Evolutionary conservation across 148 eudicot species (phyloP).

Genomic region (Dianthus caryophyllus): DNA sequence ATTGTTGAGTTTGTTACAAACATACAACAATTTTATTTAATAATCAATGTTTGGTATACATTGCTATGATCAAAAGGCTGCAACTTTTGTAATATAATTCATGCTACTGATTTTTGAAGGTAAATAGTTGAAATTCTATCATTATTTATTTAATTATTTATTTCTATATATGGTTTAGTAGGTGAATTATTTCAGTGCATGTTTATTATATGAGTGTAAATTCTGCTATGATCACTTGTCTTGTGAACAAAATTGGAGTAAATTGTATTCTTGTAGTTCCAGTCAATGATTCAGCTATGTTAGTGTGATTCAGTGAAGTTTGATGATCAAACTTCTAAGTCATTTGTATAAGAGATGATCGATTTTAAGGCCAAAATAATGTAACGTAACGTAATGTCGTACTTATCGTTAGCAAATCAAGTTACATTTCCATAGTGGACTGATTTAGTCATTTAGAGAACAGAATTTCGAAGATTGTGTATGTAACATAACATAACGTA

Average conservation of each 20-base stretch:
- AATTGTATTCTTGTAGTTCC: constrained; percentile 7
- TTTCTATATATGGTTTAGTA: neutral
- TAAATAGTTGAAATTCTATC: constrained; percentile 8
- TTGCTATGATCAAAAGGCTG: neutral
- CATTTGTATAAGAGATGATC: too few relatives aligned
- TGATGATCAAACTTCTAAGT: neutral
- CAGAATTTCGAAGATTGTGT: too few relatives aligned
- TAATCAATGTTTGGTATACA: too few relatives aligned
- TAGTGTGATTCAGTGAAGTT: neutral
- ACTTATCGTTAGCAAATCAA: too few relatives aligned
- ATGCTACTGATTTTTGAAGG: neutral
- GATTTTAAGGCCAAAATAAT: too few relatives aligned
- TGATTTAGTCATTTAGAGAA: too few relatives aligned
- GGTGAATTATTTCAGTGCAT: constrained; percentile 5
- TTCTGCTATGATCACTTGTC: constrained; percentile 2
- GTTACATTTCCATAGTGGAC: too few relatives aligned
- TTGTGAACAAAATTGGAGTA: neutral
- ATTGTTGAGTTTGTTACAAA: neutral
- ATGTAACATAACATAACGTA: too few relatives aligned
- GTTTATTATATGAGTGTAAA: neutral
- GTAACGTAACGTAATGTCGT: too few relatives aligned
- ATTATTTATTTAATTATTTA: neutral
- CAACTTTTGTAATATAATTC: neutral
- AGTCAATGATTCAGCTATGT: constrained; percentile 16
- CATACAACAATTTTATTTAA: too few relatives aligned